Base-by-base conservation (phyloP, 208 protist species). In the Wallacemonas sp. region DNA sequence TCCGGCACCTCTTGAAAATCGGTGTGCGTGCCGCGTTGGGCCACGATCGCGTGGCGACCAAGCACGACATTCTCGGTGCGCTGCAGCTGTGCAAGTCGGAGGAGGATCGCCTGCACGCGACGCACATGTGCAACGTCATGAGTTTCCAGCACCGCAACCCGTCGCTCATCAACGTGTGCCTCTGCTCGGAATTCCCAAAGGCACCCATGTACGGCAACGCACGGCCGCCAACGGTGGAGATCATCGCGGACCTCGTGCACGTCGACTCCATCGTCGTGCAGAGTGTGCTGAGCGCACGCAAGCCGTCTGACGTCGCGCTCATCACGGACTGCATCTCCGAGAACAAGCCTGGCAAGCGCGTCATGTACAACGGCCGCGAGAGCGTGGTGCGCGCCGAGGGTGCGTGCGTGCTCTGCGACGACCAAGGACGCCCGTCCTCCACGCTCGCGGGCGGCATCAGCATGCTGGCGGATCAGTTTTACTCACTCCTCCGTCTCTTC, bases 291-390 rank as follows among this genome's bases (percentile, higher is more conserved):
- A 58, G 43, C 21, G 65, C 78, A 14, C 74, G 85, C n/a, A 61
- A 68, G 14, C 63, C 72, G 12, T 65, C 74, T n/a, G 78, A 87
- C 32, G 56, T 90, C 23, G 80, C 85, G 2, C 33, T 87, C n/a
- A 87, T 90, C 65, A 81, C 81, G 0, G 85, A 90, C 67, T 87
- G 85, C 60, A 90, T 90, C 61, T 87, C 85, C 2, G 75, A 75
- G 24, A 62, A 87, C 61, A 49, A 69, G 21, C 76, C 78, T 5
- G 81, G 80, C 26, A 87, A 85, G 70, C 78, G 72, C 29, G 56
- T 86, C 6, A 58, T 62, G 16, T 90, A 90, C 72, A 90, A 90
- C 61, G 79, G 81, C 4, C 80, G 85, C 36, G 58, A 77, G 43
- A 73, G 61, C 68, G 71, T 74, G 34, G 85, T 90, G 26, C 75